These are phyloP conservation scores for Pestalotiopsis fici DNA, from an alignment of 2,329 filamentous ascomycete species.

Conservation along the genomic window DNA sequence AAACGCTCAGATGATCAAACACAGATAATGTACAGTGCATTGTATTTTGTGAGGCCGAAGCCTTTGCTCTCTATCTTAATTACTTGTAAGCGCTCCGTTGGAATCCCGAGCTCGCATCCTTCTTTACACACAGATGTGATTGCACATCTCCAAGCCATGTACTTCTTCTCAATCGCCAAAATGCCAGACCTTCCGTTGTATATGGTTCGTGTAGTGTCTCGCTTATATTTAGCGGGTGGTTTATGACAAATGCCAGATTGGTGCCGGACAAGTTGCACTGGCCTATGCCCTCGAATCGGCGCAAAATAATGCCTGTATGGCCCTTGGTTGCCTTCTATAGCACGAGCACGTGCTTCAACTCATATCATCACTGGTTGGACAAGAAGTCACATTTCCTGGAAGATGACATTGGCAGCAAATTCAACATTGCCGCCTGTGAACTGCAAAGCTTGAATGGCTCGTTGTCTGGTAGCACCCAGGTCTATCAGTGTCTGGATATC, in stretches of 20 bases:
- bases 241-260: neutral
- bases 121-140: neutral
- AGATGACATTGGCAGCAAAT: conserved; percentile 81
- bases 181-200: neutral
- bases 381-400: conserved; percentile 41
- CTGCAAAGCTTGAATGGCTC: conserved; percentile 79
- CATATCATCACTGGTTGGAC: neutral
- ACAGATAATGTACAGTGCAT: neutral
- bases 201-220: neutral
- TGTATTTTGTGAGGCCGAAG: neutral
- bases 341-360: neutral
- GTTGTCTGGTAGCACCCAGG: conserved; percentile 74
- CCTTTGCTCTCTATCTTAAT: neutral
- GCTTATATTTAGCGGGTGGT: neutral
- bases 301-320: neutral
- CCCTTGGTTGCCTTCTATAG: neutral
- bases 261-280: neutral
- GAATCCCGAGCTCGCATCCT: neutral
- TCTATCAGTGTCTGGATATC: conserved; percentile 75
- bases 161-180: neutral
- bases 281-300: neutral
- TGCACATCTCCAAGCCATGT: neutral
- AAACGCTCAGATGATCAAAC: neutral
- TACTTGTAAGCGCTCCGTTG: neutral
- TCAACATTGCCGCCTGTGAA: conserved; percentile 86